Percentiles rank a stretch among this genome's conserved stretches.
Evolutionary conservation across 1,139 yeast genomes (phyloP).

Genomic region (Geotrichum klebahnii): DNA sequence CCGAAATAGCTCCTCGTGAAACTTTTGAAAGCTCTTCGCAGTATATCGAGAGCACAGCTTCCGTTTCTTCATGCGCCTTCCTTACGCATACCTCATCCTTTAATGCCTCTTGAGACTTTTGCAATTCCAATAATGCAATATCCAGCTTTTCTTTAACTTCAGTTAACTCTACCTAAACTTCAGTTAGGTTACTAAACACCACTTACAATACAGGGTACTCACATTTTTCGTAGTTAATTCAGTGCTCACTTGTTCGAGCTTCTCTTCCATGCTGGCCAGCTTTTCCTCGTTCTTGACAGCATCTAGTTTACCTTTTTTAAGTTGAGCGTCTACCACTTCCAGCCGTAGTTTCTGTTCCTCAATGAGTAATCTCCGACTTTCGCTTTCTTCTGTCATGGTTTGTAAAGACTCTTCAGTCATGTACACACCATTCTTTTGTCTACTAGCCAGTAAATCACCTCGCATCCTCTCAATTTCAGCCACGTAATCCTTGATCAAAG

Average conservation of each 20-base stretch:
- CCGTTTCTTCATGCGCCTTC: slow-evolving; percentile 23
- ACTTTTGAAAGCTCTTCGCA: slow-evolving; percentile 5
- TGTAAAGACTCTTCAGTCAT: slow-evolving; percentile 44
- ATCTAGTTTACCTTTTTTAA: slow-evolving; percentile 20
- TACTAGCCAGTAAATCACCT: slow-evolving; percentile 57
- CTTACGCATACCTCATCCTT: slow-evolving; percentile 2
- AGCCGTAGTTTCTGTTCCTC: slow-evolving; percentile 47
- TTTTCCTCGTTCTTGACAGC: neutral
- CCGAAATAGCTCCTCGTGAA: slow-evolving; percentile 4
- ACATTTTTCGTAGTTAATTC: slow-evolving; percentile 23
- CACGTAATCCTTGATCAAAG: slow-evolving; percentile 51
- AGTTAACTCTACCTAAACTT: neutral
- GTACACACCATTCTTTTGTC: slow-evolving; percentile 64
- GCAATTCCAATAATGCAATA: slow-evolving; percentile 17
- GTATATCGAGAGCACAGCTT: slow-evolving; percentile 16
- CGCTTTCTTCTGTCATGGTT: slow-evolving; percentile 39
- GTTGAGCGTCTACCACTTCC: slow-evolving; percentile 43
- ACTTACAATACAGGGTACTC: slow-evolving; percentile 22
- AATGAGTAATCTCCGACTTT: slow-evolving; percentile 36
- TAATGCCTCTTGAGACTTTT: slow-evolving; percentile 17
- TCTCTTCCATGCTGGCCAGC: slow-evolving; percentile 26
- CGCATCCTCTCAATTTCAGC: slow-evolving; percentile 58
- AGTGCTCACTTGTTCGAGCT: slow-evolving; percentile 26
- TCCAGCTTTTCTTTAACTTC: neutral
- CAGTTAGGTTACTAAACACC: slow-evolving; percentile 1